Conservation (phyloP, 805 yeast genomes). For the Yarrowia sp. region DNA sequence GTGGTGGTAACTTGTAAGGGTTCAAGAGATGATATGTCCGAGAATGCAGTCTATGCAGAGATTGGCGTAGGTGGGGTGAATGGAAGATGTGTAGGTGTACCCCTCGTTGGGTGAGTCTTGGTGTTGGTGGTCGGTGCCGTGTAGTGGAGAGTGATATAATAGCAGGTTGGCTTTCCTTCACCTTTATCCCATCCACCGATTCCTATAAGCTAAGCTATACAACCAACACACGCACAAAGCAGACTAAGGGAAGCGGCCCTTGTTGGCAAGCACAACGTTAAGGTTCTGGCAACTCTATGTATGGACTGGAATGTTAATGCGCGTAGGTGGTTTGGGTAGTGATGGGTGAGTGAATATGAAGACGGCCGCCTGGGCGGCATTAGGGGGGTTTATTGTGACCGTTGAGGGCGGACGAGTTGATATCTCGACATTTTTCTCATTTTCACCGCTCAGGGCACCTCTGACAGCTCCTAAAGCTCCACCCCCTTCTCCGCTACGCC, state of each 20-base stretch:
- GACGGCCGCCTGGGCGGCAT: not conserved
- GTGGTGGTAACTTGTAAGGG: conserved; percentile 2
- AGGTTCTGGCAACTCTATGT: conserved; percentile 21
- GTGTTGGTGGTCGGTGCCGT: not conserved
- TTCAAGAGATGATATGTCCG: conserved; percentile 11
- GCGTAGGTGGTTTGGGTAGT: conserved; percentile 28
- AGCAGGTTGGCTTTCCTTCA: conserved; percentile 1
- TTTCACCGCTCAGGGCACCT: not conserved
- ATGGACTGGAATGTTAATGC: conserved; percentile 34
- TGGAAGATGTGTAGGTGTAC: not conserved
- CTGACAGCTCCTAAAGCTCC: not conserved
- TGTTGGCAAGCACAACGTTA: conserved; percentile 22
- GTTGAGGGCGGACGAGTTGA: not conserved
- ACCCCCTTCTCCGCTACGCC: conserved; percentile 8
- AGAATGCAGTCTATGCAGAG: conserved; percentile 32
- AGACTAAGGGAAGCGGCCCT: conserved; percentile 23
- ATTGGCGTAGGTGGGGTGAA: conserved; percentile 24
- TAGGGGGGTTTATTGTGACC: not conserved
- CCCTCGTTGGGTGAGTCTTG: too few relatives aligned
- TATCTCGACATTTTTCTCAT: not conserved
- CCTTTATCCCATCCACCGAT: conserved; percentile 15
- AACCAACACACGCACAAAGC: conserved; percentile 11
- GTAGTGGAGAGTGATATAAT: conserved; percentile 1
- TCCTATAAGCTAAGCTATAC: not conserved
- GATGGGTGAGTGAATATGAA: conserved; percentile 13